Percentiles rank a stretch among this genome's conserved stretches.
Conservation (phyloP, 176 grass and related monocot species). For the Oryza officinalis region DNA sequence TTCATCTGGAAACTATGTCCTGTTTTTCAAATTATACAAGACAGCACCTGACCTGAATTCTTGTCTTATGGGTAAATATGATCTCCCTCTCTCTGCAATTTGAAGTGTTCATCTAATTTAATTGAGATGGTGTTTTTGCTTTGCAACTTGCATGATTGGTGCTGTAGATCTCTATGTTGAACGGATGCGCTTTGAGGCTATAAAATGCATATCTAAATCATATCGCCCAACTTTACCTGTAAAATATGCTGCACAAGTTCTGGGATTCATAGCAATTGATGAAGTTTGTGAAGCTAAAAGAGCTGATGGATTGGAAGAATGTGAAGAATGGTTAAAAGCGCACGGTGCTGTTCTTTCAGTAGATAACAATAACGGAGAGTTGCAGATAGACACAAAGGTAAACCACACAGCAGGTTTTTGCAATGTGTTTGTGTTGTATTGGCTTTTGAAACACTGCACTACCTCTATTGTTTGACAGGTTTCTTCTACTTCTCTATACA, state of each 20-base stretch:
- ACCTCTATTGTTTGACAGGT: constrained; percentile 41
- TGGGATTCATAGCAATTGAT: constrained; percentile 61
- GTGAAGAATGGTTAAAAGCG: constrained; percentile 87
- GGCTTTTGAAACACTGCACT: constrained; percentile 27
- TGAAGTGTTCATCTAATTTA: constrained; percentile 10
- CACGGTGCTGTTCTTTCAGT: constrained; percentile 72
- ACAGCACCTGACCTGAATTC: constrained; percentile 75
- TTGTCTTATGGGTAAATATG: constrained; percentile 79
- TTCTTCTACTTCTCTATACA: constrained; percentile 65
- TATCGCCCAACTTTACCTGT: constrained; percentile 76
- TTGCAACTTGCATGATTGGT: constrained; percentile 15
- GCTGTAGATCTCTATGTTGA: constrained; percentile 78
- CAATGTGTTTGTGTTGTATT: constrained; percentile 11
- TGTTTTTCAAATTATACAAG: constrained; percentile 93
- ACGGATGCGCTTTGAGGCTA: constrained; percentile 80
- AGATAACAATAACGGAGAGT: constrained; percentile 57
- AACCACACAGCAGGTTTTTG: constrained; percentile 5
- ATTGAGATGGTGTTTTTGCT: constrained; percentile 19
- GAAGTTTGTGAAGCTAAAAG: constrained; percentile 39
- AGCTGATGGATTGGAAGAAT: constrained; percentile 64
- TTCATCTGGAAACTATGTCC: constrained; percentile 82
- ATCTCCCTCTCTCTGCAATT: constrained; percentile 6
- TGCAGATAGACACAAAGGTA: constrained; percentile 89
- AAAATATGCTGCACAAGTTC: constrained; percentile 54
- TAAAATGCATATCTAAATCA: constrained; percentile 86